Evolutionary conservation across 1,139 yeast species (phyloP), one percentile per base, ranked within the genome.

Genomic region (Zygoascus meyerae): DNA sequence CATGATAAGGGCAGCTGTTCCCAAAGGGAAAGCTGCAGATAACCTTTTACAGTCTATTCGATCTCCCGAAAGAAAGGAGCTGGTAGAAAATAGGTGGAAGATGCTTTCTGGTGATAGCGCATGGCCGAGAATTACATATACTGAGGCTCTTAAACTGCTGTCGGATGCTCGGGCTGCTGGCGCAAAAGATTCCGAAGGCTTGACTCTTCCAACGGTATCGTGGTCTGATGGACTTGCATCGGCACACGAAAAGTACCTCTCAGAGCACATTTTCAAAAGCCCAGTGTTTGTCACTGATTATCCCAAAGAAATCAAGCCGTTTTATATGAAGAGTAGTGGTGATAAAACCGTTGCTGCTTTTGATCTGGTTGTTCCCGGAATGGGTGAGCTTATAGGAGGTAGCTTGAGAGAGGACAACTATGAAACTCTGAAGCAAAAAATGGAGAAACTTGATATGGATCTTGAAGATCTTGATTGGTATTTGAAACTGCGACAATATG

Each of bases 351-450:
- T 86, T 2, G 95, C 86, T 0, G 90, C 97, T 60, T 92, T 80
- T 62, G 99, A 94, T 61, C 71, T 92, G 47, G 69, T 92, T 5
- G 77, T 90, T 17, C 98, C 98, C 0, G 90, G 82, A 28, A 76
- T 92, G 52, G 98, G 98, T n/a, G 98, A 92, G 62, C 71, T 92
- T n/a, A 81, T 87, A 2, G 98, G 98, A 1, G 98, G 98, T 0
- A 87, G 96, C 1, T 57, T 94, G 52, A 85, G 99, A 65, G 96
- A 92, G 58, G 86, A 86, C 59, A 67, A 77, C 52, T 68, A 77
- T 50, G 73, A 65, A 0, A 60, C 52, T 15, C 67, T 92, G 14
- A 57, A 71, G 2, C 51, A 53, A 1, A 82, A 78, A 48, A 81
- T 90, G 69, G 55, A 61, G 10, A 31, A 32, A 1, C 42, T 48